These are phyloP conservation scores for Patellifolia procumbens DNA, from an alignment of 179 eudicot genomes.

Conservation along the genomic window DNA sequence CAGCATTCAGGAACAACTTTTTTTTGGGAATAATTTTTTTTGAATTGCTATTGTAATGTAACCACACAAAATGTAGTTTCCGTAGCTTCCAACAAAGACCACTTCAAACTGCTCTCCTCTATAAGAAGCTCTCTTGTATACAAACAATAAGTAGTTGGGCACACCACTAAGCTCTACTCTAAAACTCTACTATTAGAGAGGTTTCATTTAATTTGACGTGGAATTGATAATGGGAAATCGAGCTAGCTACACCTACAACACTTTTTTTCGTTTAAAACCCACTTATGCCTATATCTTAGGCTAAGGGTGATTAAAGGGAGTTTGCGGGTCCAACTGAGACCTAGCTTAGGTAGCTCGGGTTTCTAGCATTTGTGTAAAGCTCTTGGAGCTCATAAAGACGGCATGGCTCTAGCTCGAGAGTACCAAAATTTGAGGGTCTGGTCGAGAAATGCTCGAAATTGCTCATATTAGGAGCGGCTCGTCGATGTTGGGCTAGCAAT, in stretches of 20 bases:
- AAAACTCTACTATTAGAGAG: not conserved
- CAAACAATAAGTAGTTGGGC: not conserved
- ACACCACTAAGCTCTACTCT: not conserved
- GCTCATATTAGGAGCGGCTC: too few species aligned
- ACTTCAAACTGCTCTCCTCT: not conserved
- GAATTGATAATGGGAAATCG: not conserved
- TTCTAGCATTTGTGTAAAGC: too few species aligned
- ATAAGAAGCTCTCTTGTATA: not conserved
- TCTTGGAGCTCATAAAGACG: too few species aligned
- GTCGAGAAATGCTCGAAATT: not conserved
- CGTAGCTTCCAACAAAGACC: not conserved
- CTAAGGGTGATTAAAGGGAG: too few species aligned
- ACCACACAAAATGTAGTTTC: not conserved
- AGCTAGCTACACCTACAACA: not conserved
- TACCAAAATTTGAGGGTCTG: too few species aligned
- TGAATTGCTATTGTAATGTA: not conserved
- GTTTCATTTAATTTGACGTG: not conserved
- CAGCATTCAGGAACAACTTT: too few species aligned
- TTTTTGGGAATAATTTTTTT: not conserved
- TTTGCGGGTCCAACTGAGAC: too few species aligned
- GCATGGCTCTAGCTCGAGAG: too few species aligned
- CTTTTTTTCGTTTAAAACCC: not conserved
- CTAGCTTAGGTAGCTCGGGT: too few species aligned
- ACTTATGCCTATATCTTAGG: not conserved
- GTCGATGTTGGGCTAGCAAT: too few species aligned